A percentile compares a stretch with the other conserved stretches of the same genome.
Evolutionary conservation across 805 yeast genomes (phyloP).

Genomic region (Isabelozyma rhagii): DNA sequence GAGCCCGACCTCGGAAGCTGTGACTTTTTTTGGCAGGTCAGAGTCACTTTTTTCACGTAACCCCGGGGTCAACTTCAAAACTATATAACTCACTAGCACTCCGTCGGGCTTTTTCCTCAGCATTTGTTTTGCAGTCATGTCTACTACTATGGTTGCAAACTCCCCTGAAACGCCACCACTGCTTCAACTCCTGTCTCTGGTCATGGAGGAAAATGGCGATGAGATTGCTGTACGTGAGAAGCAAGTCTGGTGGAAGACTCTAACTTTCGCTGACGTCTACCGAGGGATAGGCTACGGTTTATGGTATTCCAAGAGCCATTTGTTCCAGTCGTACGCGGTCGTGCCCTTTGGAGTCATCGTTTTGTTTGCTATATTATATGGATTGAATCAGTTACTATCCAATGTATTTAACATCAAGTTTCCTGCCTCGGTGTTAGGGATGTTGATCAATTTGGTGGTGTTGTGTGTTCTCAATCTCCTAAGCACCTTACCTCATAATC

Average conservation of each 20-base stretch:
- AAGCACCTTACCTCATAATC: constrained; percentile 7
- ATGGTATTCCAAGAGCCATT: constrained; percentile 29
- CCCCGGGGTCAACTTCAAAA: too few species aligned
- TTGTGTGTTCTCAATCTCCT: constrained; percentile 36
- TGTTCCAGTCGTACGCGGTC: constrained; percentile 42
- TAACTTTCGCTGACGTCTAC: not conserved
- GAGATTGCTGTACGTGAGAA: not conserved
- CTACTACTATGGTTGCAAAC: not conserved
- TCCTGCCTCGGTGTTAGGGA: constrained; percentile 70
- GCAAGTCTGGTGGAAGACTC: not conserved
- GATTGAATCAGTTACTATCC: constrained; percentile 46
- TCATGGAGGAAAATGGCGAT: not conserved
- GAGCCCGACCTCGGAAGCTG: too few species aligned
- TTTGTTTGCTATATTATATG: constrained; percentile 48
- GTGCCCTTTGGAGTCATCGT: constrained; percentile 49
- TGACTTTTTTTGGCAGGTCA: too few species aligned
- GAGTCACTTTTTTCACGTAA: too few species aligned
- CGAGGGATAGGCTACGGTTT: constrained; percentile 27
- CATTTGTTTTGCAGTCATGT: not conserved
- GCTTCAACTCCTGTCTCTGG: not conserved
- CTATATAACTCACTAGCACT: too few species aligned
- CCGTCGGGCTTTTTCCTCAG: too few species aligned
- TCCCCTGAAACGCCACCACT: not conserved
- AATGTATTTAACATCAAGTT: constrained; percentile 47
- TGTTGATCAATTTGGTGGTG: constrained; percentile 54